Conservation (phyloP, 2,329 filamentous ascomycete species). For the Mariannaea sp. region DNA sequence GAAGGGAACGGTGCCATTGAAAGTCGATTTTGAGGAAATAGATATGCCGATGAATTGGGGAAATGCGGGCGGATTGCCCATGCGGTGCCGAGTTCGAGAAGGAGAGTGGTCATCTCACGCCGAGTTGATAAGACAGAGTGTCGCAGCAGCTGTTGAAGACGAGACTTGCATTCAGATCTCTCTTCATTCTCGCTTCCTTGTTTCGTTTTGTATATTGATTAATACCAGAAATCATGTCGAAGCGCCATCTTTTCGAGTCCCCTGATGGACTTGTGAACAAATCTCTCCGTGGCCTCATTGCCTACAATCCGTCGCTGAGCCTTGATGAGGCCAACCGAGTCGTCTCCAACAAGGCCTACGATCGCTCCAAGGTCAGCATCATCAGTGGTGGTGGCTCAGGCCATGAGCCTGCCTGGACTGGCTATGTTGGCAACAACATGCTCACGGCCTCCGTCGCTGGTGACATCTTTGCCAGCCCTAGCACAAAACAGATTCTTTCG, state of each 20-base stretch:
- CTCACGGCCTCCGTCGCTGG: constrained; percentile 73
- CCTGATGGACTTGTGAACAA: constrained; percentile 59
- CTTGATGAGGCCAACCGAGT: constrained; percentile 58
- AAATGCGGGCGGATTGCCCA: constrained; percentile 2
- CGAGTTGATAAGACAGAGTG: neutral
- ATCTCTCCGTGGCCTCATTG: constrained; percentile 54
- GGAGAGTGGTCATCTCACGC: too few species aligned
- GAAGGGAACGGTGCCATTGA: neutral
- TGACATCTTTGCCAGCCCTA: constrained; percentile 76
- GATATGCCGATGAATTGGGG: constrained; percentile 3
- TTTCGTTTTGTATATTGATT: neutral
- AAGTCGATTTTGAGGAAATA: neutral
- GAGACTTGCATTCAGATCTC: neutral
- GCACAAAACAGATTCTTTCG: constrained; percentile 71
- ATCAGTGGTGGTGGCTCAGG: constrained; percentile 67
- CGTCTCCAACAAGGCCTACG: constrained; percentile 53
- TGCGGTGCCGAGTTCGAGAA: constrained; percentile 7
- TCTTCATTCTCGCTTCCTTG: too few species aligned
- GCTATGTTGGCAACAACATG: constrained; percentile 71
- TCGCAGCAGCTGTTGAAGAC: neutral
- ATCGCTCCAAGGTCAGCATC: constrained; percentile 53
- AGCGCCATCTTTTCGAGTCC: constrained; percentile 57
- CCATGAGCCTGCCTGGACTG: constrained; percentile 74
- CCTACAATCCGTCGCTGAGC: constrained; percentile 57
- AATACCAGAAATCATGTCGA: constrained; percentile 50